A percentile compares a stretch with the other conserved stretches of the same genome.
Conservation (phyloP, 108 stramenopile genomes). For the Schizochytrium sp. region DNA sequence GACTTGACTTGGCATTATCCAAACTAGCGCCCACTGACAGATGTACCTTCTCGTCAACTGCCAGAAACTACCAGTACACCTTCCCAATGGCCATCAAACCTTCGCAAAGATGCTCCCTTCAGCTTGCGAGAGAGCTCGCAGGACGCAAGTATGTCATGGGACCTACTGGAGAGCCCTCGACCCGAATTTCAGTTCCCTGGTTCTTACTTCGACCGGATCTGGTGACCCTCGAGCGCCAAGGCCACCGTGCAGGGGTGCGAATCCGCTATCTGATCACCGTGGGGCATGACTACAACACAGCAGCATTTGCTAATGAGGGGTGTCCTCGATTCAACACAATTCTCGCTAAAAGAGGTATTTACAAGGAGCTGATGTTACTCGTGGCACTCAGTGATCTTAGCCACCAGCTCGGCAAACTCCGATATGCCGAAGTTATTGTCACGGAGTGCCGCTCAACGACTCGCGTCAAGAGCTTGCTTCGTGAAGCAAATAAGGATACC, state of each 20-base stretch:
- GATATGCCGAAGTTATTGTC: conserved; percentile 28
- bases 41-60: conserved; percentile 42
- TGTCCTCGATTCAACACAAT: conserved; percentile 31
- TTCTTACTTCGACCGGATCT: conserved; percentile 55
- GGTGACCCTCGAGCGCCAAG: conserved; percentile 18
- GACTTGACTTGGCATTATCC: background rate
- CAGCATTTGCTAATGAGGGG: conserved; percentile 39
- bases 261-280: conserved; percentile 46
- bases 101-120: background rate
- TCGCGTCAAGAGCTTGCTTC: conserved; percentile 10
- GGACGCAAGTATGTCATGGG: conserved; percentile 44
- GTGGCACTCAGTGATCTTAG: conserved; percentile 27
- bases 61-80: conserved; percentile 29
- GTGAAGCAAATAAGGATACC: background rate
- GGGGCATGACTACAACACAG: conserved; percentile 33
- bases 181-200: conserved; percentile 38
- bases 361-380: conserved; percentile 41
- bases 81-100: conserved; percentile 8
- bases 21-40: background rate
- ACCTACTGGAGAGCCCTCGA: background rate
- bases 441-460: conserved; percentile 19
- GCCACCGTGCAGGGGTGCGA: background rate
- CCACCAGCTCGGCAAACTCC: conserved; percentile 52
- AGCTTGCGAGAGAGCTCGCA: background rate
- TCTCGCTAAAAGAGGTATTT: conserved; percentile 24